Evolutionary conservation across 768 basidiomycete species (phyloP), one percentile per base, ranked within the genome.

Genomic region (Phallus indusiatus): DNA sequence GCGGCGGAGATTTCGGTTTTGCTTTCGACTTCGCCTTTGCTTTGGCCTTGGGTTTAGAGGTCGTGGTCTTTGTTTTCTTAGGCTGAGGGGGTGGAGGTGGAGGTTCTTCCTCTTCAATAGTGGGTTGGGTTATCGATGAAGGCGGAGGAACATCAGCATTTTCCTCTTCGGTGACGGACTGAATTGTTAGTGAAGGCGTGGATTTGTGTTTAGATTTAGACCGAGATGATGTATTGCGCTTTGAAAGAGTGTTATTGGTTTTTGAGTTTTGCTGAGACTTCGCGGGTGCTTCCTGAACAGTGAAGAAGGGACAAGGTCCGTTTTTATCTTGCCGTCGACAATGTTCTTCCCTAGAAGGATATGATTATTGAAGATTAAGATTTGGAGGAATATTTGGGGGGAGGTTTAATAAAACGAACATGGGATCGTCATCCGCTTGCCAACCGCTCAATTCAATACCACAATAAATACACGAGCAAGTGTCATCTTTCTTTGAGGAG

Each of bases 381-480:
- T 5, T 22, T 35, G 18, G 18, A 21, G 12, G 18, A 18, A 18
- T n/a, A n/a, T n/a, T n/a, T n/a, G n/a, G n/a, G n/a, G n/a, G n/a
- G n/a, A n/a, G n/a, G 42, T 42, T 21, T 22, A 59, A 51, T 14
- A 37, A 51, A 8, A 74, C 88, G 59, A 71, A 96, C 94, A 85
- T 68, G 14, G 94, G 94, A 70, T 94, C 85, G 68, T 98, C 94
- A 12, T 81, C 82, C 33, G 77, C 73, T 49, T 92, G 89, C 94
- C 94, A 98, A 1, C 89, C 91, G 56, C 84, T 83, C 2, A 95
- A 80, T 1, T 83, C 78, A 35, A 85, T 75, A 46, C 84, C 76
- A 68, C 94, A 98, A 67, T 93, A 93, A 3, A 93, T 74, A 70
- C 94, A 98, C 0, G 83, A 83, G 0, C 83, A 91, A 0, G 84